Conservation (phyloP, 306 rosid genomes). For the Acmispon strigosus region DNA sequence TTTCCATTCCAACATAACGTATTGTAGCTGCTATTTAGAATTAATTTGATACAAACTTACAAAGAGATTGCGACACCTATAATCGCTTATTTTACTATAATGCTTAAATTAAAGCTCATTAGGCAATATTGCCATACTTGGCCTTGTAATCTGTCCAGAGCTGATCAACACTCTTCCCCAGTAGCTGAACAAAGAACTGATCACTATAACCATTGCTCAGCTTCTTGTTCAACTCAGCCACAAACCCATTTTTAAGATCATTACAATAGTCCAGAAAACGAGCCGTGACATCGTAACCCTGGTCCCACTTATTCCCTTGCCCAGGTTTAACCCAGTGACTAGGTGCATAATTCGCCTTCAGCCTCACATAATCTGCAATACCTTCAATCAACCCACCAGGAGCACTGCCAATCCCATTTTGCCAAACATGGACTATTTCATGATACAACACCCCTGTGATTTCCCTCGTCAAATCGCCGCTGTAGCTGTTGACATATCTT, state of each 20-base stretch:
- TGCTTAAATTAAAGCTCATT: background rate
- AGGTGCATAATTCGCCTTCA: constrained; percentile 36
- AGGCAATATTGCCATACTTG: constrained; percentile 22
- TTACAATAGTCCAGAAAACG: constrained; percentile 49
- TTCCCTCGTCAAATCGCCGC: constrained; percentile 35
- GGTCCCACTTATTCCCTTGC: constrained; percentile 36
- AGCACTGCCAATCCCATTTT: constrained; percentile 36
- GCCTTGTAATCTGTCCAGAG: constrained; percentile 56
- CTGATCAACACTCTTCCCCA: constrained; percentile 39
- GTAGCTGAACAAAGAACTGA: constrained; percentile 26
- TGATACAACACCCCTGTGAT: constrained; percentile 50
- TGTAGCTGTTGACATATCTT: constrained; percentile 19
- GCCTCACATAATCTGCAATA: constrained; percentile 47
- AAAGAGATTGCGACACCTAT: background rate
- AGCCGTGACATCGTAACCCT: constrained; percentile 46
- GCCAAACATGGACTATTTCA: constrained; percentile 51
- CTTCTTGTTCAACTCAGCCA: constrained; percentile 36
- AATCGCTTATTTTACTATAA: background rate
- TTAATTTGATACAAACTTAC: no score
- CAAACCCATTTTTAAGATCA: constrained; percentile 32
- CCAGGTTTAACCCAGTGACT: constrained; percentile 29
- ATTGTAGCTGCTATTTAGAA: no score
- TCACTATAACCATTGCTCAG: constrained; percentile 33
- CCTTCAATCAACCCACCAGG: constrained; percentile 42
- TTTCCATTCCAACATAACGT: no score